phyloP scores from a whole-genome alignment of 148 eudicot genomes.

The Fagopyrum tataricum region DNA sequence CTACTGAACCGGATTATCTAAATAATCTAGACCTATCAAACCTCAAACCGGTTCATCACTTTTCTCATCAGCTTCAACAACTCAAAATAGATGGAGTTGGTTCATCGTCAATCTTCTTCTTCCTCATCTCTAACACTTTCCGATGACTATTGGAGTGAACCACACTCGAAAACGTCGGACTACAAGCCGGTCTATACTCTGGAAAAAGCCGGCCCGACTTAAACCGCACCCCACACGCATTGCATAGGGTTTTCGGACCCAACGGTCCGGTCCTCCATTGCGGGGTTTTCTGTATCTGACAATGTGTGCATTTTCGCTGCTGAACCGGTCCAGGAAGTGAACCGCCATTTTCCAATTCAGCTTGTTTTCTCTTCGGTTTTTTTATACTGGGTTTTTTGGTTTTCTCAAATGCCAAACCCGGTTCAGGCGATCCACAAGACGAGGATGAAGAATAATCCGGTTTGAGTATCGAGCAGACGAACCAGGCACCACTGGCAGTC shows the following conservation, averaged over 20 bases:
- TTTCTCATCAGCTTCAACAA: constrained; percentile 16
- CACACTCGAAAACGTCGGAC: constrained; percentile 15
- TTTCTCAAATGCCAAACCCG: constrained; percentile 18
- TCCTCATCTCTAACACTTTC: constrained; percentile 13
- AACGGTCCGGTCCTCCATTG: constrained; percentile 18
- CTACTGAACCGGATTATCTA: constrained; percentile 30
- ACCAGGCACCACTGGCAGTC: constrained; percentile 31
- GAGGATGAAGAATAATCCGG: constrained; percentile 37
- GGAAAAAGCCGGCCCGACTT: constrained; percentile 18
- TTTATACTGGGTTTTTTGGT: constrained; percentile 44
- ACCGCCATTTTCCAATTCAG: constrained; percentile 26
- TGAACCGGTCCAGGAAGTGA: constrained; percentile 45
- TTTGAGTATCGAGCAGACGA: constrained; percentile 25
- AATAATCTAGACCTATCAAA: constrained; percentile 2
- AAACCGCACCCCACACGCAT: constrained; percentile 18
- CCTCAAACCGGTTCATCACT: constrained; percentile 26
- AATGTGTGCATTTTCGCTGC: constrained; percentile 17
- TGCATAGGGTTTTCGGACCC: constrained; percentile 18
- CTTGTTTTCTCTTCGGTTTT: constrained; percentile 43
- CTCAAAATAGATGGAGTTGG: constrained; percentile 26
- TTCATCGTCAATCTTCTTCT: constrained; percentile 35
- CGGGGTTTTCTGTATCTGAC: constrained; percentile 16
- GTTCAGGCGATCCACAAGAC: constrained; percentile 16
- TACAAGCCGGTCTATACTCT: constrained; percentile 19
- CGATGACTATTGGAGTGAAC: constrained; percentile 11